phyloP scores from a whole-genome alignment of 306 rosid species.

The Cucurbita ficifolia region DNA sequence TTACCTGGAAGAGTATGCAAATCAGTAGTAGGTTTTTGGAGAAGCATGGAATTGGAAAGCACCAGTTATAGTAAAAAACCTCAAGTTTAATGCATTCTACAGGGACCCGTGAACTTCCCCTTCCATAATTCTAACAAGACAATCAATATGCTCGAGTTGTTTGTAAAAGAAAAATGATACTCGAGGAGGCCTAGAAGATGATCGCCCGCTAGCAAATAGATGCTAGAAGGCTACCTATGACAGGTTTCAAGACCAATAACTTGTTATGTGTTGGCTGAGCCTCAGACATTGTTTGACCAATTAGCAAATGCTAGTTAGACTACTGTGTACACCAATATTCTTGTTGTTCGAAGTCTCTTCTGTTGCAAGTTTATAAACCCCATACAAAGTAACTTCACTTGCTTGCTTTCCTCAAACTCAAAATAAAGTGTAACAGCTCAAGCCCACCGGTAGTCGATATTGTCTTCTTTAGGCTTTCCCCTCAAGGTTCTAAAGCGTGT shows the following conservation, averaged over 20 bases:
- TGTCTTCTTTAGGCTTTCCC: too few relatives aligned
- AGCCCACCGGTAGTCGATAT: too few relatives aligned
- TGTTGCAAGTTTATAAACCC: background rate
- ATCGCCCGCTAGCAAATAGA: background rate
- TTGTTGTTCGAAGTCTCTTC: background rate
- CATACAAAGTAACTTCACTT: background rate
- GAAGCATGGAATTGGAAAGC: background rate
- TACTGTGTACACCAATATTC: background rate
- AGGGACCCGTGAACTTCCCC: background rate
- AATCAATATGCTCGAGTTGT: background rate
- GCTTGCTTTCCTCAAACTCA: too few relatives aligned
- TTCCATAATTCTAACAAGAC: background rate
- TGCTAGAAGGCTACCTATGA: background rate
- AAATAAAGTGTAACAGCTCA: too few relatives aligned
- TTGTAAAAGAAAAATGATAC: background rate
- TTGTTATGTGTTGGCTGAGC: background rate
- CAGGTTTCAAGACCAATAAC: background rate
- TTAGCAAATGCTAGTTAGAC: background rate
- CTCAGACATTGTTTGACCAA: background rate
- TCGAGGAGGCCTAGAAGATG: background rate
- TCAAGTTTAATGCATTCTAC: background rate
- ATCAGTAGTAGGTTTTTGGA: background rate
- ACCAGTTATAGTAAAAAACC: background rate
- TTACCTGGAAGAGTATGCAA: conserved; percentile 42
- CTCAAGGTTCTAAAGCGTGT: too few relatives aligned